A percentile compares a stretch with the other conserved stretches of the same genome.
These are phyloP conservation scores for Diaporthe ampelina DNA, from an alignment of 2,329 filamentous ascomycete genomes.

Conservation along the genomic window DNA sequence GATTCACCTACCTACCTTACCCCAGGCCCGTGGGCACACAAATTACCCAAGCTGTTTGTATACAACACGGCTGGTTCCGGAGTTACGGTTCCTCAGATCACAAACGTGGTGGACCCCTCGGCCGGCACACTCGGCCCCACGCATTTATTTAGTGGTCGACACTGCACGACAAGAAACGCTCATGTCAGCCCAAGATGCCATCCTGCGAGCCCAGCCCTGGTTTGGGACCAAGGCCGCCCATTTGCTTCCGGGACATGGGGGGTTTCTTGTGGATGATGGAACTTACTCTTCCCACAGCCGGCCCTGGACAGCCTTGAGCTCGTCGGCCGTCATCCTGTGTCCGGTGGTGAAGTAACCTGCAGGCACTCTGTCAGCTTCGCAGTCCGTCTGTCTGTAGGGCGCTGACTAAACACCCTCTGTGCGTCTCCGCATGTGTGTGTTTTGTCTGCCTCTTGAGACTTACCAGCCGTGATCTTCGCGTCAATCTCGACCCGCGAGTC, in stretches of 20 bases:
- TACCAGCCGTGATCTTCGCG: conserved; percentile 96
- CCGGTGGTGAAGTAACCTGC: conserved; percentile 86
- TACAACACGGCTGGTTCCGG: conserved; percentile 7
- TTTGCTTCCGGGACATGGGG: not conserved
- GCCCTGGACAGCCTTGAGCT: conserved; percentile 87
- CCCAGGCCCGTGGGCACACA: not conserved
- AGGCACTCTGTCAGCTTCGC: conserved; percentile 6
- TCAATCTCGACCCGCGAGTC: conserved; percentile 99
- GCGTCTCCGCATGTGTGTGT: conserved; percentile 3
- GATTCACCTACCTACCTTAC: not conserved
- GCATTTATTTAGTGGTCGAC: conserved; percentile 42
- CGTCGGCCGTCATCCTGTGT: conserved; percentile 88
- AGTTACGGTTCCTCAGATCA: not conserved
- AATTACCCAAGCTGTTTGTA: not conserved
- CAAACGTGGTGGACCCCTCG: not conserved
- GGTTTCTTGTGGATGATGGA: conserved; percentile 38
- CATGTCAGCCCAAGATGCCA: conserved; percentile 46
- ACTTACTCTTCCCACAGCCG: conserved; percentile 89
- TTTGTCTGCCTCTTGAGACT: conserved; percentile 50
- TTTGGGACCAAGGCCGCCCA: conserved; percentile 1
- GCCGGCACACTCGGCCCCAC: conserved; percentile 57
- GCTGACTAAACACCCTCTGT: not conserved
- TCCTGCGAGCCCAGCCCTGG: not conserved
- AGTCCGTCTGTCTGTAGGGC: not conserved
- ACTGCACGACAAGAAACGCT: conserved; percentile 38